A percentile compares a stretch with the other conserved stretches of the same genome.
Evolutionary conservation across 1,139 yeast genomes (phyloP).

Genomic region (Suhomyces guaymorum): DNA sequence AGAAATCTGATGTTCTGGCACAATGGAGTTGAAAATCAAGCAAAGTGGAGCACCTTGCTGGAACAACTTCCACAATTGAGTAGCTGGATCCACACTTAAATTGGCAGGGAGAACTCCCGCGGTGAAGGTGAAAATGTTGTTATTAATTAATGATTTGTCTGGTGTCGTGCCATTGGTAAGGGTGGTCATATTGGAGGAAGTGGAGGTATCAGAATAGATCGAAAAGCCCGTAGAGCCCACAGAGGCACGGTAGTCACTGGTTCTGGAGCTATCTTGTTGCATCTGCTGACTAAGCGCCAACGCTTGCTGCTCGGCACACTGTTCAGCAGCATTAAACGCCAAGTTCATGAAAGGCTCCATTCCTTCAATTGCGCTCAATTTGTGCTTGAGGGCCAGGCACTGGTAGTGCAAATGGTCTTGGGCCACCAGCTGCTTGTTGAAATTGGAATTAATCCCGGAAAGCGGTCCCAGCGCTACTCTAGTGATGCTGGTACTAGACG

Average conservation of each 20-base stretch:
- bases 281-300: slow-evolving; percentile 50
- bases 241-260: slow-evolving; percentile 31
- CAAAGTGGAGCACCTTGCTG: slow-evolving; percentile 94
- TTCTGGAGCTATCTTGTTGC: slow-evolving; percentile 15
- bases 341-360: slow-evolving; percentile 69
- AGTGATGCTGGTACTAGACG: slow-evolving; percentile 34
- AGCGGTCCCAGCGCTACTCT: slow-evolving; percentile 48
- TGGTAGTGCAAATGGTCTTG: slow-evolving; percentile 75
- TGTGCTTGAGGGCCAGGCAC: slow-evolving; percentile 58
- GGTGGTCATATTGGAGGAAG: slow-evolving; percentile 16
- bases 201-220: slow-evolving; percentile 25
- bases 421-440: slow-evolving; percentile 67
- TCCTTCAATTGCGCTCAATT: slow-evolving; percentile 66
- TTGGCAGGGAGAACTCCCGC: slow-evolving; percentile 78
- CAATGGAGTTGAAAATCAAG: slow-evolving; percentile 67
- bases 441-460: slow-evolving; percentile 35
- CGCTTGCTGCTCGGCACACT: slow-evolving; percentile 71
- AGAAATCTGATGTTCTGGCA: slow-evolving; percentile 39
- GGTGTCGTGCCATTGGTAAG: slow-evolving; percentile 9
- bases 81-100: slow-evolving; percentile 83
- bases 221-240: slow-evolving; percentile 28
- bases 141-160: slow-evolving; percentile 19
- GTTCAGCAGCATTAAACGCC: slow-evolving; percentile 58
- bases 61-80: slow-evolving; percentile 83
- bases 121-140: slow-evolving; percentile 58